A percentile compares a stretch with the other conserved stretches of the same genome.
These are phyloP conservation scores for Wickerhamomyces strasburgensis DNA, from an alignment of 805 yeast genomes.

Conservation along the genomic window DNA sequence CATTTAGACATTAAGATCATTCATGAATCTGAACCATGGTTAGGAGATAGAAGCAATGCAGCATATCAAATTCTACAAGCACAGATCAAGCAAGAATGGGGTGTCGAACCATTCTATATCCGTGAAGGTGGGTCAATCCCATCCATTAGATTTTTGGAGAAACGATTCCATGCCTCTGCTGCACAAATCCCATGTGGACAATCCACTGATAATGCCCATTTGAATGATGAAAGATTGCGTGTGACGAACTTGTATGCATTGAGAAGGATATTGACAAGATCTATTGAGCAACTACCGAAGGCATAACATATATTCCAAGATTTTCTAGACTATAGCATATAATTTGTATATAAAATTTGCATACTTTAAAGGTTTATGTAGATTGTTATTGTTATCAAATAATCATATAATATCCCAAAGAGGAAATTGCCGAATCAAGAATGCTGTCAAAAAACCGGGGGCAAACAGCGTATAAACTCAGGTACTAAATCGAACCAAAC, in stretches of 20 bases:
- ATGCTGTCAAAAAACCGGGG: too few species aligned
- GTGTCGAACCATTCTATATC: slow-evolving; percentile 71
- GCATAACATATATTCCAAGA: slow-evolving; percentile 3
- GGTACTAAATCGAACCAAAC: too few species aligned
- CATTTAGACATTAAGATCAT: slow-evolving; percentile 53
- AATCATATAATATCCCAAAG: too few species aligned
- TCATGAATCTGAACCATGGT: slow-evolving; percentile 94
- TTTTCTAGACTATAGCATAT: too few species aligned
- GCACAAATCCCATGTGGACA: slow-evolving; percentile 97
- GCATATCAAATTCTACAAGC: slow-evolving; percentile 64
- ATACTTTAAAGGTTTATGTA: too few species aligned
- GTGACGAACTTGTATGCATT: slow-evolving; percentile 73
- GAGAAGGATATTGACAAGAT: slow-evolving; percentile 46
- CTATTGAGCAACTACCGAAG: slow-evolving; percentile 21
- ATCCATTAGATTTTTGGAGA: slow-evolving; percentile 78
- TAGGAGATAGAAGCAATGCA: slow-evolving; percentile 75
- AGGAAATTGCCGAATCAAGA: too few species aligned
- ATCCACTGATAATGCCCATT: slow-evolving; percentile 89
- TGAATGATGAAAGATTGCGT: slow-evolving; percentile 80
- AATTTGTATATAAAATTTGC: too few species aligned
- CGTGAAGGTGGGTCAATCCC: slow-evolving; percentile 98
- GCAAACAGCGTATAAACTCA: too few species aligned
- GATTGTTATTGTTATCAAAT: too few species aligned
- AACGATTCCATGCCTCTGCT: slow-evolving; percentile 78
- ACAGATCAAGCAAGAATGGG: slow-evolving; percentile 71